A percentile compares a stretch with the other conserved stretches of the same genome.
Evolutionary conservation across 805 yeast species (phyloP).

Genomic region (Candida vaughaniae): DNA sequence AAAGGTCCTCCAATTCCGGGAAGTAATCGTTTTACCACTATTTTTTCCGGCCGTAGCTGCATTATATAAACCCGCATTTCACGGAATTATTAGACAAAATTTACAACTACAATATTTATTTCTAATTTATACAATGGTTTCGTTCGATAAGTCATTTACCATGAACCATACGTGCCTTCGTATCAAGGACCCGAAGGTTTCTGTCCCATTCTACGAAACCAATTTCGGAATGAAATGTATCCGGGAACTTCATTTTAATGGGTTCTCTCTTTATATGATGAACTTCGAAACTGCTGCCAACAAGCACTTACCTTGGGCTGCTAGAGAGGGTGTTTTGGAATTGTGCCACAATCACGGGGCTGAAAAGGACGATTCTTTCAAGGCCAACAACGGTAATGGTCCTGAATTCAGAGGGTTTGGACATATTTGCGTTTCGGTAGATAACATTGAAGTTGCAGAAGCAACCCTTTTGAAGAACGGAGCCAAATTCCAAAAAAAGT

Average conservation of each 20-base stretch:
- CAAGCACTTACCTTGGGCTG: conserved; percentile 38
- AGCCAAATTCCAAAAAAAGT: conserved; percentile 77
- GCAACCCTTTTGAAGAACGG: conserved; percentile 54
- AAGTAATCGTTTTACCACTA: too few species aligned
- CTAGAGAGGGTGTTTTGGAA: conserved; percentile 72
- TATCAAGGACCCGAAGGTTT: conserved; percentile 73
- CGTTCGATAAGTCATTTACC: conserved; percentile 35
- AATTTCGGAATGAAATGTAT: conserved; percentile 72
- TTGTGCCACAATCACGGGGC: conserved; percentile 79
- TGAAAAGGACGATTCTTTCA: conserved; percentile 55
- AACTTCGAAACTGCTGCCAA: conserved; percentile 50
- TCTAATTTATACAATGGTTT: conserved; percentile 30
- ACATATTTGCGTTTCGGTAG: conserved; percentile 86
- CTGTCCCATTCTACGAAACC: conserved; percentile 70
- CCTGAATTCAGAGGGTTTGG: conserved; percentile 91
- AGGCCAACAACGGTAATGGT: conserved; percentile 75
- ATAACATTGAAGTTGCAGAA: conserved; percentile 68
- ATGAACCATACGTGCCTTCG: conserved; percentile 77
- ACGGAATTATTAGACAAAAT: too few species aligned
- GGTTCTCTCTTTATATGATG: conserved; percentile 68
- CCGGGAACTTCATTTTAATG: conserved; percentile 49
- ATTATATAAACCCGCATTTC: too few species aligned
- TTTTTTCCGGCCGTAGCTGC: too few species aligned
- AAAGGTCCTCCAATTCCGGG: too few species aligned
- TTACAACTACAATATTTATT: too few species aligned